phyloP scores from a whole-genome alignment of 306 rosid genomes.

The Hippophae tibetana region DNA sequence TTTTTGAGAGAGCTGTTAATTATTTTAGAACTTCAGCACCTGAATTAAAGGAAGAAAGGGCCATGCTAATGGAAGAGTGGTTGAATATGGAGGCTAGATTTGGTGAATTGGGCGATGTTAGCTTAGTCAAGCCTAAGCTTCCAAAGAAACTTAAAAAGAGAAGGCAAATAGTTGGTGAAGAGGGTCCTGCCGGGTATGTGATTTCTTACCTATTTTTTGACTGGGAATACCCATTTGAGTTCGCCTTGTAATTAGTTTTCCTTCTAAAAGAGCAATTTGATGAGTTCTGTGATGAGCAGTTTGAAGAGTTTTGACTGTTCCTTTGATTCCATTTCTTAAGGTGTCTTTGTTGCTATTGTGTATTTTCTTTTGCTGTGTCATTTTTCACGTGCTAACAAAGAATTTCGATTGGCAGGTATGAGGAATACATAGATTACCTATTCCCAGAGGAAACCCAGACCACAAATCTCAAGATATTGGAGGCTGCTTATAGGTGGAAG shows the following conservation, averaged over 20 bases:
- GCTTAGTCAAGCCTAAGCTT: conserved; percentile 68
- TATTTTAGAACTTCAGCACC: conserved; percentile 86
- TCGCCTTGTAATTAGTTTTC: too few relatives aligned
- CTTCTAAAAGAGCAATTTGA: too few relatives aligned
- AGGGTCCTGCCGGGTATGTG: conserved; percentile 76
- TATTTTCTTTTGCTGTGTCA: neutral
- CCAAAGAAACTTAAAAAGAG: conserved; percentile 94
- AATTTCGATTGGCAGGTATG: conserved; percentile 47
- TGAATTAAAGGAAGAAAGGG: conserved; percentile 88
- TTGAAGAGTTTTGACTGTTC: too few relatives aligned
- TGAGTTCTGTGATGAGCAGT: too few relatives aligned
- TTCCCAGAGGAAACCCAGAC: conserved; percentile 88
- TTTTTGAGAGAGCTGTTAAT: conserved; percentile 71
- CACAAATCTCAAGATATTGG: conserved; percentile 78
- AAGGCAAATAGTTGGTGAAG: conserved; percentile 55
- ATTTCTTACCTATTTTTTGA: too few relatives aligned
- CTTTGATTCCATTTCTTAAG: too few relatives aligned
- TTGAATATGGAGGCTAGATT: conserved; percentile 60
- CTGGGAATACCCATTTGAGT: too few relatives aligned
- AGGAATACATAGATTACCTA: conserved; percentile 68
- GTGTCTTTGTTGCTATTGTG: too few relatives aligned
- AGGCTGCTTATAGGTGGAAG: conserved; percentile 97
- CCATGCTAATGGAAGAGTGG: conserved; percentile 91
- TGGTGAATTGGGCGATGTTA: conserved; percentile 70
- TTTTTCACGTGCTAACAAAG: conserved; percentile 15